Evolutionary conservation across 2,329 filamentous ascomycete genomes (phyloP), one percentile per base, ranked within the genome.

Genomic region (Scytalidium lignicola): DNA sequence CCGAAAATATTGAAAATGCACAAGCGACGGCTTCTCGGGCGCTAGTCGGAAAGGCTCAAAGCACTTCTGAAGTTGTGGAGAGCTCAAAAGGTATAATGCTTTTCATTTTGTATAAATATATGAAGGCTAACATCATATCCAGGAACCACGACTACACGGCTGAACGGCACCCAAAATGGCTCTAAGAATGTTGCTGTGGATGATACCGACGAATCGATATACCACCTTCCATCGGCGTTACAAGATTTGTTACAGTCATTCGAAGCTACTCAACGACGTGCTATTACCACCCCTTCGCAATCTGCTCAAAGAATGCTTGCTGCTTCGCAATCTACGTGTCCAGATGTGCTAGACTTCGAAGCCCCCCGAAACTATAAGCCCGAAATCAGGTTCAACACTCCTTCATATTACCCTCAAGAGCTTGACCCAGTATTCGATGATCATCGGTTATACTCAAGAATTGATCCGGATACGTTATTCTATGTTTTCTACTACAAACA

Each of bases 401-500:
- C 85, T 2, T 75, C 88, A 7, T 88, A 93, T 58, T 99, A 95
- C 67, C 93, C 93, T 6, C 90, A 95, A 64, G 90, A 96, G 64
- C 87, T 91, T n/a, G 75, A 96, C 40, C 74, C 86, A 2, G 90
- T 97, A 56, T 92, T 97, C 59, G 90, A 96, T 60, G 90, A 99
- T 67, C 88, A 90, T 28, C 78, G 88, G 43, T 71, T 99, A 53
- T 99, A 96, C 69, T 80, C 81, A 21, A 81, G 89, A 50, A 92
- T 99, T 52, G 93, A 99, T 62, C 90, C 91, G 0, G 93, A 99
- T 65, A 96, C 92, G 23, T 76, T 99, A 9, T 99, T 99, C 71
- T 99, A 99, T 71, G 88, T 96, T 42, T 99, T 99, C 71, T 99
- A 99, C 75, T 99, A 99, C 74, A 90, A 92, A 59, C 93, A 99